Conservation (phyloP, 2,329 filamentous ascomycete genomes). For the Cryphonectria radicalis region DNA sequence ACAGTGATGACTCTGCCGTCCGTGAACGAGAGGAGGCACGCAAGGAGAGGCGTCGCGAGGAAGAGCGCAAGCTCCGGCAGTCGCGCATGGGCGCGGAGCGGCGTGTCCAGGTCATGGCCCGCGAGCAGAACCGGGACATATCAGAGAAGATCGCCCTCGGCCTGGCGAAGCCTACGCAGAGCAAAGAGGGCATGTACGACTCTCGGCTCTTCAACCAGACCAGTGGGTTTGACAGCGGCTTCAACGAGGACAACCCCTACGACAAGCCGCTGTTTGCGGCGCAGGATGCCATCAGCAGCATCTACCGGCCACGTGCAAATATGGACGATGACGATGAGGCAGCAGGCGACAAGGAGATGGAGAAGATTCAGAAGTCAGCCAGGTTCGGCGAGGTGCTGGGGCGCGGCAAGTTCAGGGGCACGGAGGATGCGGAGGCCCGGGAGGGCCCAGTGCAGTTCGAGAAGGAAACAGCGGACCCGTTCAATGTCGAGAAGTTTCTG, state of each 20-base stretch:
- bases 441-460: slow-evolving; percentile 97
- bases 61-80: slow-evolving; percentile 88
- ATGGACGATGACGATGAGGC: slow-evolving; percentile 79
- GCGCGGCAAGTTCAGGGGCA: slow-evolving; percentile 87
- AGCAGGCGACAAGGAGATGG: slow-evolving; percentile 80
- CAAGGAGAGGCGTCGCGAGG: slow-evolving; percentile 77
- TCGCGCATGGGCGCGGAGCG: slow-evolving; percentile 95
- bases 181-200: slow-evolving; percentile 95
- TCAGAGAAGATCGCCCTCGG: slow-evolving; percentile 96
- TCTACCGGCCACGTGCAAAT: slow-evolving; percentile 81
- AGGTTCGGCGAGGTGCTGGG: slow-evolving; percentile 87
- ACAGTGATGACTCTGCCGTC: slow-evolving; percentile 70
- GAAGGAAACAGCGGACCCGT: slow-evolving; percentile 83
- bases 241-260: slow-evolving; percentile 97
- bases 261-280: slow-evolving; percentile 97
- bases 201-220: slow-evolving; percentile 93
- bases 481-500: slow-evolving; percentile 93
- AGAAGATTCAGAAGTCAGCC: slow-evolving; percentile 82
- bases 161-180: slow-evolving; percentile 90
- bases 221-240: slow-evolving; percentile 85
- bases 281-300: slow-evolving; percentile 91
- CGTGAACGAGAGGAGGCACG: slow-evolving; percentile 78
- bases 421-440: slow-evolving; percentile 79
- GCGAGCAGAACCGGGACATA: slow-evolving; percentile 95
- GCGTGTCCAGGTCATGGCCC: slow-evolving; percentile 87